Base-by-base conservation (phyloP, 2,329 filamentous ascomycete species). In the Cytospora paraplurivora region DNA sequence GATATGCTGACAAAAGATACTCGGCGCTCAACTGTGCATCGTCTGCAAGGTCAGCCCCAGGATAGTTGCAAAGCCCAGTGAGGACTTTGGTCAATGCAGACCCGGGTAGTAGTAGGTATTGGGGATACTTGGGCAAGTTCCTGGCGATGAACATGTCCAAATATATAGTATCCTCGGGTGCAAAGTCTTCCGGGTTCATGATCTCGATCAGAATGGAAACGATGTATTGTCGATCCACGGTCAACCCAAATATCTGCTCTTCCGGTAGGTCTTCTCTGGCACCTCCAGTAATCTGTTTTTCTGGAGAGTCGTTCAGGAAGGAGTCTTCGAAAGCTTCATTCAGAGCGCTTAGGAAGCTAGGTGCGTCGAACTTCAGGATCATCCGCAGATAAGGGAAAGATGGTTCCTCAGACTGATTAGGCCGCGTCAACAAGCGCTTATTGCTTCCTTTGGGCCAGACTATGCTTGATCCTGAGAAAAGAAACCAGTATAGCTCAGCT, bases 91-190 rank as follows among this genome's bases (percentile, higher is more conserved):
- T 91, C 0, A 99, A 81, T 1, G 91, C 90, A 2, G 91, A 93
- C 19, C 93, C 95, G 0, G 94, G 91, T 54, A 99, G 86, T 12
- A 98, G 84, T 57, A 99, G 88, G 71, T 97, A 97, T 73, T 98
- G 94, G 1, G 93, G 93, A 72, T 97, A 99, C 74, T 99, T 99
- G 4, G 96, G 92, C 56, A 99, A 79, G 73, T 97, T 99, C 62
- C 95, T 88, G 19, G 95, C 94, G 72, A 99, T 90, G 72, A 99
- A 99, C 93, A 99, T 99, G 76, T 99, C 93, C 52, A 99, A 84
- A 75, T 97, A 99, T 62, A 99, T 91, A 13, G 91, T 93, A 72
- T 98, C 93, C 66, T 90, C 86, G 0, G 88, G 77, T 0, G 87
- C 85, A 75, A 97, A 98, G 54, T 91, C 86, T 4, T 83, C 80